Percentiles rank a stretch among this genome's conserved stretches.
phyloP scores from a whole-genome alignment of 75 land plant species.

The Pinus albicaulis region DNA sequence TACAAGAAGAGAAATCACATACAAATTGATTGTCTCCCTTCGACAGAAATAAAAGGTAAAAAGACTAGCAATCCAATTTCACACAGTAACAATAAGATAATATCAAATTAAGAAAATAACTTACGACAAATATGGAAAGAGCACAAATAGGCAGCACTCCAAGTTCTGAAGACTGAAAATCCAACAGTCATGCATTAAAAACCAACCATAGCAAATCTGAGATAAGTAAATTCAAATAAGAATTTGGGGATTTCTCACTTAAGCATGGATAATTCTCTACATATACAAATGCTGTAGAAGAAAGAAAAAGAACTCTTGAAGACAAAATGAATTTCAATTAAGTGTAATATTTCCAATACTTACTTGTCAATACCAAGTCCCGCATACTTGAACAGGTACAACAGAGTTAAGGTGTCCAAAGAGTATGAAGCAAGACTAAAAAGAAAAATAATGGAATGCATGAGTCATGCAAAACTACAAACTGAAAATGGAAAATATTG shows the following conservation, averaged over 20 bases:
- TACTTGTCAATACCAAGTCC: constrained; percentile 91
- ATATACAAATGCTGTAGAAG: constrained; percentile 9
- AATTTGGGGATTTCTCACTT: neutral
- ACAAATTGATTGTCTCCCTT: neutral
- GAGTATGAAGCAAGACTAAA: neutral
- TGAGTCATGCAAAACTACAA: neutral
- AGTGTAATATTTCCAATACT: constrained; percentile 9
- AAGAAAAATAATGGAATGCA: neutral
- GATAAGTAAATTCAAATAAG: neutral
- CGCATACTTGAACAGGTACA: constrained; percentile 97
- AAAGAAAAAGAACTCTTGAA: neutral
- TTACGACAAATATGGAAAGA: constrained; percentile 99
- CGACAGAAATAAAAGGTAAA: neutral
- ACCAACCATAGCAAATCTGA: neutral
- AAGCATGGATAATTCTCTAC: neutral
- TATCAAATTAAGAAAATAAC: constrained; percentile 17
- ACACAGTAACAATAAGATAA: neutral
- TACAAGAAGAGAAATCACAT: constrained; percentile 15
- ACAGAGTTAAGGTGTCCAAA: constrained; percentile 9
- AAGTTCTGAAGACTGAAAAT: constrained; percentile 83
- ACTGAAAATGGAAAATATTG: neutral
- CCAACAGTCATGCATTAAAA: neutral
- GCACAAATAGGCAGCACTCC: constrained; percentile 97
- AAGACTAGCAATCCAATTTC: neutral
- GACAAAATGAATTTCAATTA: neutral